Evolutionary conservation across 2,329 filamentous ascomycete genomes (phyloP).

Genomic region (Cryphonectria carpinicola): DNA sequence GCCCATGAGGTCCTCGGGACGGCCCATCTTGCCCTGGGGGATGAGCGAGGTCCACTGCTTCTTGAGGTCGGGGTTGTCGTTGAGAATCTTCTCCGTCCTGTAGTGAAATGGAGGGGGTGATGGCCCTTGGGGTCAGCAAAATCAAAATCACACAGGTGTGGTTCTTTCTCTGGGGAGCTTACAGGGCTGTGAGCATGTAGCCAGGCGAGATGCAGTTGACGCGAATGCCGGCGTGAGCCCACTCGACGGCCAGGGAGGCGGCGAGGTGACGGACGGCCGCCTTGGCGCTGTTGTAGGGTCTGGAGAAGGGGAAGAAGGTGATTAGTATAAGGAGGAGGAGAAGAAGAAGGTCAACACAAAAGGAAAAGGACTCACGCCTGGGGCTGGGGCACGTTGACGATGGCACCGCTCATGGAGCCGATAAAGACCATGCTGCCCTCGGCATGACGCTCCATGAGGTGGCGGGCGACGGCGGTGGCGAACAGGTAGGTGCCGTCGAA

Average conservation of each 20-base stretch:
- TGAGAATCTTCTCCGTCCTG: constrained; percentile 90
- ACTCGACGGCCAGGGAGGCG: constrained; percentile 87
- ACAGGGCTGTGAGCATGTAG: constrained; percentile 95
- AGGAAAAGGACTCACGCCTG: constrained; percentile 62
- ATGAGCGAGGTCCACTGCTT: constrained; percentile 91
- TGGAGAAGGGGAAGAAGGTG: constrained; percentile 32
- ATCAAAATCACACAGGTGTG: neutral
- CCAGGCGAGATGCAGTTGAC: constrained; percentile 96
- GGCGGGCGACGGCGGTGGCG: constrained; percentile 80
- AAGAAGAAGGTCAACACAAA: neutral
- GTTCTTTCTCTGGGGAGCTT: constrained; percentile 44
- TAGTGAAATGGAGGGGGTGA: neutral
- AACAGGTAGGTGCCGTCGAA: constrained; percentile 92
- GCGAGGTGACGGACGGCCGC: constrained; percentile 89
- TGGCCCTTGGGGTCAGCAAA: neutral
- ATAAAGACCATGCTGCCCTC: constrained; percentile 91
- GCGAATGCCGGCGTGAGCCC: constrained; percentile 84
- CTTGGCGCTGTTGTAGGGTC: constrained; percentile 90
- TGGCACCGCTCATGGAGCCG: constrained; percentile 90
- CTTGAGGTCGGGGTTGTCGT: constrained; percentile 89
- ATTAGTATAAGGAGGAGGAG: neutral
- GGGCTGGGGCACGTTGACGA: constrained; percentile 94
- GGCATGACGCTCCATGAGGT: constrained; percentile 80
- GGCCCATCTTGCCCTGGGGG: constrained; percentile 90
- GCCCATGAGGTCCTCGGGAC: constrained; percentile 90